Conservation (phyloP, 2,329 filamentous ascomycete genomes). For the Metarhizium humberi region DNA sequence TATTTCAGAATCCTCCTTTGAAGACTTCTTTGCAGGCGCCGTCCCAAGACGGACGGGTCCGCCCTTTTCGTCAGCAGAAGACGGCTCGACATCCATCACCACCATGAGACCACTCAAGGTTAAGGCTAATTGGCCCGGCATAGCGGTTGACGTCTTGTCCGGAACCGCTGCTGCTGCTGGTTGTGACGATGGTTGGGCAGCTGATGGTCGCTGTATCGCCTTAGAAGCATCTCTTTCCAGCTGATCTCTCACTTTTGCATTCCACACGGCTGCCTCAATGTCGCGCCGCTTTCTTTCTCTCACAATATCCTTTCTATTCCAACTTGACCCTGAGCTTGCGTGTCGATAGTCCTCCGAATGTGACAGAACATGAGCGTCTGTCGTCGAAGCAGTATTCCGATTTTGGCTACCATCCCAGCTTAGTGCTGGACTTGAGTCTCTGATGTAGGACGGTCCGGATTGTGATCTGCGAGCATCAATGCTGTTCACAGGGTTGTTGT, state of each 20-base stretch:
- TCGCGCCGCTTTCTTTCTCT: conserved; percentile 30
- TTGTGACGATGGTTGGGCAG: background rate
- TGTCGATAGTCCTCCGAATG: conserved; percentile 9
- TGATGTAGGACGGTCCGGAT: background rate
- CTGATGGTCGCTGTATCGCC: background rate
- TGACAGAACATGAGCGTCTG: conserved; percentile 12
- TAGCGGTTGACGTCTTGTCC: background rate
- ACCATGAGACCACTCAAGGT: conserved; percentile 30
- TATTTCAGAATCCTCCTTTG: background rate
- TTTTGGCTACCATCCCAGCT: background rate
- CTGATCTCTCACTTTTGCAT: conserved; percentile 14
- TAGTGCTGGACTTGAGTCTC: background rate
- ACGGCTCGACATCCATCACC: conserved; percentile 26
- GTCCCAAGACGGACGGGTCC: background rate
- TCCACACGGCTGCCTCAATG: conserved; percentile 22
- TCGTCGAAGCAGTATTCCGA: background rate
- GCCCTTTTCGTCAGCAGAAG: conserved; percentile 8
- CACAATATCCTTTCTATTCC: conserved; percentile 28
- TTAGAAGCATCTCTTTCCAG: background rate
- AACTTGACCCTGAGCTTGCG: conserved; percentile 12
- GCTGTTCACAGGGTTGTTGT: background rate
- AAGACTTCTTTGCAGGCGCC: background rate
- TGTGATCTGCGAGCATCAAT: background rate
- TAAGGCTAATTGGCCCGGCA: conserved; percentile 1
- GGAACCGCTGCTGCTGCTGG: background rate